Conservation (phyloP, 179 eudicot species). For the Patellifolia procumbens region DNA sequence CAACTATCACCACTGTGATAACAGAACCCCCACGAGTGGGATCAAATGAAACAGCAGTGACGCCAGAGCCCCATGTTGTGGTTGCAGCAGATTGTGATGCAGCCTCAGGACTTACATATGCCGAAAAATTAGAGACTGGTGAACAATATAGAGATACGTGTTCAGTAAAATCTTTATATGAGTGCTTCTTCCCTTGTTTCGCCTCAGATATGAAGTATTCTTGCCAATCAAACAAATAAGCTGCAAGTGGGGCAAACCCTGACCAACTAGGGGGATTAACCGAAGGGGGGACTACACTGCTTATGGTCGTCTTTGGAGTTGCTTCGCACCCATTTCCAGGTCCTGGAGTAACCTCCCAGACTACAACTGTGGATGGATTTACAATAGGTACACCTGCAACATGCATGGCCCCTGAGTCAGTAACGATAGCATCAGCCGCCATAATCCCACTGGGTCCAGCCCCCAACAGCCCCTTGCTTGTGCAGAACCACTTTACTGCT, state of each 20-base stretch:
- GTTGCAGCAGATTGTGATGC: slow-evolving; percentile 93
- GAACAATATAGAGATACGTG: slow-evolving; percentile 83
- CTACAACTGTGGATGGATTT: slow-evolving; percentile 95
- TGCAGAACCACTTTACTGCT: slow-evolving; percentile 83
- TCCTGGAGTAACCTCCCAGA: slow-evolving; percentile 99
- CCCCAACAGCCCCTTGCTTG: slow-evolving; percentile 95
- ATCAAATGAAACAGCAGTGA: slow-evolving; percentile 97
- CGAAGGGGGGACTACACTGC: slow-evolving; percentile 72
- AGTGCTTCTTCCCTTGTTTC: slow-evolving; percentile 73
- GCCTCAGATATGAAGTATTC: slow-evolving; percentile 72
- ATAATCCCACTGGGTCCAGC: slow-evolving; percentile 99
- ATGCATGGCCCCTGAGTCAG: slow-evolving; percentile 94
- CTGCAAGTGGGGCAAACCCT: slow-evolving; percentile 87
- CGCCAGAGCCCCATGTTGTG: slow-evolving; percentile 99
- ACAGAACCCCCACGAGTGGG: slow-evolving; percentile 99
- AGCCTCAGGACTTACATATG: slow-evolving; percentile 95
- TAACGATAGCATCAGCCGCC: slow-evolving; percentile 98
- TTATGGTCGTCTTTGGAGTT: slow-evolving; percentile 62
- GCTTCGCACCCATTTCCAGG: slow-evolving; percentile 92
- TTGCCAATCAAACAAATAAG: slow-evolving; percentile 89
- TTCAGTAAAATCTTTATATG: slow-evolving; percentile 66
- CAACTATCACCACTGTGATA: slow-evolving; percentile 93
- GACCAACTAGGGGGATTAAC: slow-evolving; percentile 83
- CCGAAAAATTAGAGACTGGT: slow-evolving; percentile 96
- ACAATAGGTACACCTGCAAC: slow-evolving; percentile 98